phyloP scores from a whole-genome alignment of 2,329 filamentous ascomycete species.

The Exserohilum turcica region DNA sequence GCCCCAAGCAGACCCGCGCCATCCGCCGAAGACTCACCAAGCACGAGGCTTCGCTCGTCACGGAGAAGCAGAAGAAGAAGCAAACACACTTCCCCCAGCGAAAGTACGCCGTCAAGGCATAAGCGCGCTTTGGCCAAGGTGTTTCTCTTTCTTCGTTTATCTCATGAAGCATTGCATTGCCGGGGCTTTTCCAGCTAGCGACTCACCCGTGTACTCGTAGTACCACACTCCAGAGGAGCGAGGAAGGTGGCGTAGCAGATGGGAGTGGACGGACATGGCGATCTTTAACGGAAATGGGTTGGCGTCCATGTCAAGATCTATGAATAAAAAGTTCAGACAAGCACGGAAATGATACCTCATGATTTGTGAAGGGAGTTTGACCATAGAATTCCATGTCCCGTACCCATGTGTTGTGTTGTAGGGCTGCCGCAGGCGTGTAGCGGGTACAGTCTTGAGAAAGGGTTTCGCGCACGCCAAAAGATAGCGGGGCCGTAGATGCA shows the following conservation, averaged over 20 bases:
- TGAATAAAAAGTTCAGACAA: constrained; percentile 49
- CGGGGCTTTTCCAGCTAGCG: constrained; percentile 47
- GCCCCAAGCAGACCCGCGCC: constrained; percentile 96
- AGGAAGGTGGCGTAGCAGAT: constrained; percentile 39
- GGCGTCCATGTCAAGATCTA: constrained; percentile 50
- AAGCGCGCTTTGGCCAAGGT: constrained; percentile 36
- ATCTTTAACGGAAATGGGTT: constrained; percentile 47
- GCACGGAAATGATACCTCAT: constrained; percentile 25
- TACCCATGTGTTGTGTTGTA: background rate
- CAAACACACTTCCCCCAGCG: constrained; percentile 94
- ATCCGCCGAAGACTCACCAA: constrained; percentile 94
- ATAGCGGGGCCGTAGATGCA: background rate
- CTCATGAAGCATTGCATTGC: constrained; percentile 51
- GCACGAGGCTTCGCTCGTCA: constrained; percentile 81
- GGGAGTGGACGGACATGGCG: constrained; percentile 41
- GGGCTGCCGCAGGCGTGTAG: background rate
- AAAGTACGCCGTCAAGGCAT: constrained; percentile 98
- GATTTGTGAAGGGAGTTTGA: constrained; percentile 18
- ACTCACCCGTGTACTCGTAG: constrained; percentile 49
- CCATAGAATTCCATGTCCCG: background rate
- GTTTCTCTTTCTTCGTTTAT: constrained; percentile 46
- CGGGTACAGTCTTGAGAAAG: too few species aligned
- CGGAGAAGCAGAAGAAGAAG: constrained; percentile 98
- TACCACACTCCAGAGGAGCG: constrained; percentile 41
- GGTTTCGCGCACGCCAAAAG: background rate